These are phyloP conservation scores for Brassica napus DNA, from an alignment of 345 rosid genomes.

Conservation along the genomic window DNA sequence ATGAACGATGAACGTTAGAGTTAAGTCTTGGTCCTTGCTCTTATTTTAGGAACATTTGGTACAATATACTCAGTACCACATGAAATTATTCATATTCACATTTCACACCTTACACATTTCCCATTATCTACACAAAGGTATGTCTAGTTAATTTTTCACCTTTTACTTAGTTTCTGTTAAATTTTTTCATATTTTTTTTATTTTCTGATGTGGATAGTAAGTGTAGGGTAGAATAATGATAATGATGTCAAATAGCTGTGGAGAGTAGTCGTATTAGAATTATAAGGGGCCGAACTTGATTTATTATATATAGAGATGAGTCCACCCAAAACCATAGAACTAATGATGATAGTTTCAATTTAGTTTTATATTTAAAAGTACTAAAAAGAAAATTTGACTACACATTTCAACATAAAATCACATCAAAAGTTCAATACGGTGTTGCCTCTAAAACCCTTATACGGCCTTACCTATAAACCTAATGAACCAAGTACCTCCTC, in stretches of 20 bases:
- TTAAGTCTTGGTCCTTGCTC: constrained; percentile 31
- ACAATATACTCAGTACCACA: constrained; percentile 23
- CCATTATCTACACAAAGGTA: constrained; percentile 23
- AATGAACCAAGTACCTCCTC: background rate
- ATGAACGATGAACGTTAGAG: constrained; percentile 4
- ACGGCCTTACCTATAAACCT: background rate
- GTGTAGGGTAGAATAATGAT: constrained; percentile 19
- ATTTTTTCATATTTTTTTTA: background rate
- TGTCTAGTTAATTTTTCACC: constrained; percentile 11
- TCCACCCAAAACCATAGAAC: constrained; percentile 34
- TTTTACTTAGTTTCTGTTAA: background rate
- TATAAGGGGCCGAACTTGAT: constrained; percentile 28
- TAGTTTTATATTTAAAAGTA: background rate
- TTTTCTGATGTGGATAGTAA: background rate
- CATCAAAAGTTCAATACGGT: background rate
- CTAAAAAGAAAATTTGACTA: background rate
- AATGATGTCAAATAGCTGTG: constrained; percentile 34
- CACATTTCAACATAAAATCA: background rate
- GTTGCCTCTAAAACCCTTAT: background rate
- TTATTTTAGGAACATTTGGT: constrained; percentile 31
- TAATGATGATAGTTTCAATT: constrained; percentile 22
- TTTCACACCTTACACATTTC: constrained; percentile 25
- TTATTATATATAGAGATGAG: constrained; percentile 11
- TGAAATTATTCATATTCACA: constrained; percentile 35
- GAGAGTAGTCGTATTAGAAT: constrained; percentile 9